Conservation (phyloP, 225 moss, liverwort and hornwort genomes). For the Asterella californica region DNA sequence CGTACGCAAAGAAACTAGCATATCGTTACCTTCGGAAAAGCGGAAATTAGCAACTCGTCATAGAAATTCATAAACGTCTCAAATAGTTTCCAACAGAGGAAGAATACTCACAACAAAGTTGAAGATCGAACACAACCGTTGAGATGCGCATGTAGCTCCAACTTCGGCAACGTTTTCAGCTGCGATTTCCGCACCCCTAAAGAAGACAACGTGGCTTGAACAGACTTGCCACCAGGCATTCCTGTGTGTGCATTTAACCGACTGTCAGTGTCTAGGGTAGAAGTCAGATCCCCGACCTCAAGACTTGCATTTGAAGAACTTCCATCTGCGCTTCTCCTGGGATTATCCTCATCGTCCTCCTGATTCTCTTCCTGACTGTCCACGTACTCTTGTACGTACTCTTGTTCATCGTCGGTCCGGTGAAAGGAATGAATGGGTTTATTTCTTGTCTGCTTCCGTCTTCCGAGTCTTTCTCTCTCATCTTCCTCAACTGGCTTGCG, state of each 20-base stretch:
- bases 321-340: slow-evolving; percentile 36
- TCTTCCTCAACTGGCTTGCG: slow-evolving; percentile 51
- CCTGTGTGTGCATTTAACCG: not conserved
- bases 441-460: slow-evolving; percentile 69
- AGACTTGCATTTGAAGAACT: slow-evolving; percentile 53
- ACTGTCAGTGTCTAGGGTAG: not conserved
- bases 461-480: slow-evolving; percentile 60
- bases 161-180: slow-evolving; percentile 57
- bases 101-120: slow-evolving; percentile 53
- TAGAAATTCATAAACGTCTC: not conserved
- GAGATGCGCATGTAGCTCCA: slow-evolving; percentile 89
- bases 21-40: not conserved
- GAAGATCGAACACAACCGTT: slow-evolving; percentile 77
- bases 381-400: slow-evolving; percentile 46
- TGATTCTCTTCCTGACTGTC: slow-evolving; percentile 46
- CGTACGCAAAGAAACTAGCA: not conserved
- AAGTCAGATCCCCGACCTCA: slow-evolving; percentile 14
- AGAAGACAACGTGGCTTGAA: not conserved
- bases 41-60: not conserved
- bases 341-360: slow-evolving; percentile 57
- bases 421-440: no score
- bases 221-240: not conserved
- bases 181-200: not conserved
- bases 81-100: not conserved
- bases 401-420: no score